These are phyloP conservation scores for Pelargonium myrrhifolium DNA, from an alignment of 441 rosid species.

Conservation along the genomic window DNA sequence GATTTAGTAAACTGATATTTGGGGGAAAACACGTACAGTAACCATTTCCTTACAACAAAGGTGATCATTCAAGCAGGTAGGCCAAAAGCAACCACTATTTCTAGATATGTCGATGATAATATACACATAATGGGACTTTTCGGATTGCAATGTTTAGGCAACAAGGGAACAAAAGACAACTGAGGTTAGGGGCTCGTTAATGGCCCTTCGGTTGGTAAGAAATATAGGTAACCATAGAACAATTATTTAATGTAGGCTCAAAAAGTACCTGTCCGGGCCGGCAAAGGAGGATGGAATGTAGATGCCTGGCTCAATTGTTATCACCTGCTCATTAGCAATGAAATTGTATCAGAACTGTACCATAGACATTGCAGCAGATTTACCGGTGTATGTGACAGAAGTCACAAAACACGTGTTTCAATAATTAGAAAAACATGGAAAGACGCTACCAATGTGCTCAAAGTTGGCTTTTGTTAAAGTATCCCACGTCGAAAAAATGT, in stretches of 20 bases:
- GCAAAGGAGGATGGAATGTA: conserved; percentile 59
- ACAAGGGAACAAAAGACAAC: background rate
- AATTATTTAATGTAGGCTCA: conserved; percentile 2
- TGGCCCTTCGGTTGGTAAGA: background rate
- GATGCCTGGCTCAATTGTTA: conserved; percentile 94
- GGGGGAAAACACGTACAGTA: background rate
- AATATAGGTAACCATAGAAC: background rate
- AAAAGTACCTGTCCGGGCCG: conserved; percentile 58
- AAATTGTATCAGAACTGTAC: background rate
- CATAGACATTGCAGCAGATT: background rate
- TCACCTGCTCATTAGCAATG: conserved; percentile 46
- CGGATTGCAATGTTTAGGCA: background rate
- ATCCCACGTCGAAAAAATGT: no score
- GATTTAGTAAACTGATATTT: background rate
- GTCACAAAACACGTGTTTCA: background rate
- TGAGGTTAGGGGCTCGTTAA: background rate
- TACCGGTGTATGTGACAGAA: background rate
- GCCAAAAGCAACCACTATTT: background rate
- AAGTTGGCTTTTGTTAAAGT: no score
- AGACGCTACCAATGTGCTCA: background rate
- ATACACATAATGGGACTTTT: background rate
- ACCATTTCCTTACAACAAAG: no score
- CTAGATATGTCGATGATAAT: background rate
- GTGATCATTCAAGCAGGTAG: no score
- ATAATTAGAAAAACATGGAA: no score